Base-by-base conservation (phyloP, 2,329 filamentous ascomycete species). In the Exophiala bonariae region DNA sequence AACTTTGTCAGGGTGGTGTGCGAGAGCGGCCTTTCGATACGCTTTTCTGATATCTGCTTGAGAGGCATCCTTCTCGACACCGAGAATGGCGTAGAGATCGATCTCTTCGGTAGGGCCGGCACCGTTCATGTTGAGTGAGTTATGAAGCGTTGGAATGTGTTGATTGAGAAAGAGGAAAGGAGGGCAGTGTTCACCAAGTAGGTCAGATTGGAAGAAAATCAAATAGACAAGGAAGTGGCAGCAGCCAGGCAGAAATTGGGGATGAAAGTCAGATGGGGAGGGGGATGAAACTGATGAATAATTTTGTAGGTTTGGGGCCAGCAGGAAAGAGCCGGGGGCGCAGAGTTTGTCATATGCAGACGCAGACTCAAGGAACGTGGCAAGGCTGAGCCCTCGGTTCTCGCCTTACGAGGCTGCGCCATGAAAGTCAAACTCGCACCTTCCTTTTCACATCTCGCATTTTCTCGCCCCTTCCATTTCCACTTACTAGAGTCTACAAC, bases 1-100 rank as follows among this genome's bases (percentile, higher is more conserved):
- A 47, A 95, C 93, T 74, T 99, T 99, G 74, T 99, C 93, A 37
- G 93, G 93, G 65, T 99, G 93, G 64, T 90, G 87, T 23, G 49
- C 81, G 67, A 97, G 96, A 59, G 93, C 93, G 59, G 93, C 80
- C 74, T 92, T 96, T 66, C 91, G 84, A 72, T 96, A 96, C 23
- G 91, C 91, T 75, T 96, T 59, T 45, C 54, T 52, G 48, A 59
- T 59, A 39, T 59, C 57, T 33, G 49, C 36, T 33, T 55, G 55
- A 1, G 51, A 52, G 46, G 57, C 54, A 37, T 47, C 74, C 66
- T 79, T 86, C 42, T 84, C 75, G 60, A 97, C 80, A 50, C 82
- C 86, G 53, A 58, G 55, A 44, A 58, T 57, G 28, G 48, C 54
- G 44, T 59, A 59, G 44, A 59, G 57, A 37, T 59, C 50, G 39